Evolutionary conservation across 2,329 filamentous ascomycete species (phyloP).

Genomic region (Talaromyces sp.): DNA sequence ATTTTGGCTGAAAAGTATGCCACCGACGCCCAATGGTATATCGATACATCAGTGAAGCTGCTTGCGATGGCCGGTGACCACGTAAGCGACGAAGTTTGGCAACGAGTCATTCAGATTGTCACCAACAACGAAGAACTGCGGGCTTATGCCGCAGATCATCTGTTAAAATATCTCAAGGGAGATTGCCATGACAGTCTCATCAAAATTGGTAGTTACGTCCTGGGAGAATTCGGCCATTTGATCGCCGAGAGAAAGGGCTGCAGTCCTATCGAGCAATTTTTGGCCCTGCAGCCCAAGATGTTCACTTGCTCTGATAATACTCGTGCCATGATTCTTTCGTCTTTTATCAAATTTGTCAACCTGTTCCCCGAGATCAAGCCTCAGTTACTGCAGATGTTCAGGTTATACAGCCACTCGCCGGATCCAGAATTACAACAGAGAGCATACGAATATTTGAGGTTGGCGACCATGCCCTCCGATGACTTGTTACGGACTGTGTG

Average conservation of each 20-base stretch:
- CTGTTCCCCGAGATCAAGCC: slow-evolving; percentile 98
- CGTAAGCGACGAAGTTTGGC: slow-evolving; percentile 98
- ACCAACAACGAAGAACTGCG: slow-evolving; percentile 99
- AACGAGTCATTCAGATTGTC: slow-evolving; percentile 96
- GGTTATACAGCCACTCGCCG: slow-evolving; percentile 86
- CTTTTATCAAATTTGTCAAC: slow-evolving; percentile 97
- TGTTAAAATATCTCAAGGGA: slow-evolving; percentile 84
- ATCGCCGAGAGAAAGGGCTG: slow-evolving; percentile 89
- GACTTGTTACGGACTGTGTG: slow-evolving; percentile 89
- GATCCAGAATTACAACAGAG: slow-evolving; percentile 95
- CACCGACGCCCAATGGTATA: slow-evolving; percentile 98
- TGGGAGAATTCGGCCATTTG: slow-evolving; percentile 95
- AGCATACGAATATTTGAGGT: slow-evolving; percentile 87
- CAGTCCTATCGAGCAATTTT: slow-evolving; percentile 94
- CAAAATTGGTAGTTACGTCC: slow-evolving; percentile 93
- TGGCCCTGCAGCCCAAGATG: slow-evolving; percentile 88
- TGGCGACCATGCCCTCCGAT: slow-evolving; percentile 82
- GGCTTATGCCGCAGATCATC: slow-evolving; percentile 91
- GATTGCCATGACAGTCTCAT: slow-evolving; percentile 96
- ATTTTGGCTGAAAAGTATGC: slow-evolving; percentile 98
- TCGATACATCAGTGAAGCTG: slow-evolving; percentile 90
- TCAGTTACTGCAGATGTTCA: slow-evolving; percentile 84
- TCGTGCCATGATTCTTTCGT: slow-evolving; percentile 88
- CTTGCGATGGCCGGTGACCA: slow-evolving; percentile 97
- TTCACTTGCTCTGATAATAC: slow-evolving; percentile 83